A percentile compares a stretch with the other conserved stretches of the same genome.
These are phyloP conservation scores for Cardiospermum halicacabum DNA, from an alignment of 345 rosid species.

Conservation along the genomic window DNA sequence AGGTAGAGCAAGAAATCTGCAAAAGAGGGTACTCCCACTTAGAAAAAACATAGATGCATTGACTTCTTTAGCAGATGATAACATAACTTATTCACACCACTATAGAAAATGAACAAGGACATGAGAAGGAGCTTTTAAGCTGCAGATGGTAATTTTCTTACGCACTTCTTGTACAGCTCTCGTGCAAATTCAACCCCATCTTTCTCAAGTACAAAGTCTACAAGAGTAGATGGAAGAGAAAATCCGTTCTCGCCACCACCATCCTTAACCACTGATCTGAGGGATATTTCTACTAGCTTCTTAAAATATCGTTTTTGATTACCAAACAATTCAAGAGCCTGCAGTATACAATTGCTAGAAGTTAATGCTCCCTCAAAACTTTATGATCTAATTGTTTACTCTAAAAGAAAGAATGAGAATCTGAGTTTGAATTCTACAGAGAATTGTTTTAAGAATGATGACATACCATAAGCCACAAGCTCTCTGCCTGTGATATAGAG, in stretches of 20 bases:
- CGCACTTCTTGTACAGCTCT: conserved; percentile 61
- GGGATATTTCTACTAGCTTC: conserved; percentile 67
- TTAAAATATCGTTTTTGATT: conserved; percentile 45
- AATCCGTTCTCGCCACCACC: conserved; percentile 57
- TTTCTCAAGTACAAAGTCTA: conserved; percentile 56
- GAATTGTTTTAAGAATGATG: not conserved
- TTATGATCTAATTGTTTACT: not conserved
- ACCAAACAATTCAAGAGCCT: conserved; percentile 69
- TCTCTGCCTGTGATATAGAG: conserved; percentile 57
- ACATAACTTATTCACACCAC: not conserved
- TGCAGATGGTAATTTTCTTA: conserved; percentile 2
- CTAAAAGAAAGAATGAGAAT: not conserved
- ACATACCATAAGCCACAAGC: conserved; percentile 80
- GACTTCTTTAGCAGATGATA: not conserved
- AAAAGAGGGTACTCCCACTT: conserved; percentile 7
- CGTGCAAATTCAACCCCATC: conserved; percentile 62
- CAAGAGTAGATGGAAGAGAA: conserved; percentile 56
- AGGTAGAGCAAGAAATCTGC: conserved; percentile 80
- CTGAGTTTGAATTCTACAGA: too few species aligned
- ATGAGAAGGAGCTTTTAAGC: not conserved
- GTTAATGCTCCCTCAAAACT: not conserved
- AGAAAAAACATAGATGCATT: not conserved
- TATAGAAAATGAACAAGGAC: not conserved
- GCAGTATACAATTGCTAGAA: conserved; percentile 18
- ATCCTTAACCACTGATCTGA: conserved; percentile 45